phyloP scores from a whole-genome alignment of 2,329 filamentous ascomycete species.

The Penicillium italicum region DNA sequence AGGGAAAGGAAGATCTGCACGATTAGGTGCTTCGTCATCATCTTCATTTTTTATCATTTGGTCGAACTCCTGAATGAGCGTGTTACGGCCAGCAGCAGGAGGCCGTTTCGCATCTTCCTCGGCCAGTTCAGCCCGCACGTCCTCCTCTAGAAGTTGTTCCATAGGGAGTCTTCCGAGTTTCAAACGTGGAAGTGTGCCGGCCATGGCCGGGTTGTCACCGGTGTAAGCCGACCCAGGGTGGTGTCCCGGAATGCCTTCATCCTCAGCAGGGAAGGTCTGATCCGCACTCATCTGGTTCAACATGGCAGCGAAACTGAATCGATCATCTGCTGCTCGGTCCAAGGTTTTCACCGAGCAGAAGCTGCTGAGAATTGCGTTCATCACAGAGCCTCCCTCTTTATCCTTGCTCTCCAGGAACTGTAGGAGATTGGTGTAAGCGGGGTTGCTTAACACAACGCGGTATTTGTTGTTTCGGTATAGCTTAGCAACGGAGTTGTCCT shows the following conservation, averaged over 20 bases:
- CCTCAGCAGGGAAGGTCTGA: slow-evolving; percentile 60
- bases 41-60: slow-evolving; percentile 85
- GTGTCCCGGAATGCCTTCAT: slow-evolving; percentile 67
- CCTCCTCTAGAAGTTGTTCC: slow-evolving; percentile 75
- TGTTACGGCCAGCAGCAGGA: slow-evolving; percentile 65
- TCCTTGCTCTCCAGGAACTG: slow-evolving; percentile 86
- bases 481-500: slow-evolving; percentile 71
- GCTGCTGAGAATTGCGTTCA: slow-evolving; percentile 68
- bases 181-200: slow-evolving; percentile 58
- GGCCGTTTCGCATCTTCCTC: slow-evolving; percentile 79
- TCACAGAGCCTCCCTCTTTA: slow-evolving; percentile 72
- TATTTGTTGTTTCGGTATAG: slow-evolving; percentile 86
- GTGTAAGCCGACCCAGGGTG: slow-evolving; percentile 62
- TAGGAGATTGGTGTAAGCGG: slow-evolving; percentile 76
- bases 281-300: slow-evolving; percentile 53
- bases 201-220: slow-evolving; percentile 54
- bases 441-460: slow-evolving; percentile 79
- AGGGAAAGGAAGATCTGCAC: slow-evolving; percentile 78
- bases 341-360: slow-evolving; percentile 58
- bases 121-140: slow-evolving; percentile 80
- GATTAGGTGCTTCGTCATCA: slow-evolving; percentile 73
- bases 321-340: slow-evolving; percentile 56
- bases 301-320: slow-evolving; percentile 58
- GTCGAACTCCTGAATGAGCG: slow-evolving; percentile 82
- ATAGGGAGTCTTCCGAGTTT: slow-evolving; percentile 78